Base-by-base conservation (phyloP, 2,329 filamentous ascomycete genomes). In the Colletotrichum chrysophilum region DNA sequence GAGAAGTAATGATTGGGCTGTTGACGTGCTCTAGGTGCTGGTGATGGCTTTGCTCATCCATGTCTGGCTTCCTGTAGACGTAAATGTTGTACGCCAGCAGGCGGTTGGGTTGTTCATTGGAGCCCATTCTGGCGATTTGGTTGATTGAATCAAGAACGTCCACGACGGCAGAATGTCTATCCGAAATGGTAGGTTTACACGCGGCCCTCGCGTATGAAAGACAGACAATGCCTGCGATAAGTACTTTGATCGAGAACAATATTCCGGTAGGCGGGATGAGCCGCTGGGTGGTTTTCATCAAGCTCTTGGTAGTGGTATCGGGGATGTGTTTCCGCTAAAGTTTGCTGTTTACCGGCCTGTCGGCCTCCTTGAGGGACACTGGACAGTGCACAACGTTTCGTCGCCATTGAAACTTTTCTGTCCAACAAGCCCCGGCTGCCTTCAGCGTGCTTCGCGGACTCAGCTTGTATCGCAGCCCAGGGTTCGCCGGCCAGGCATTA, bases 31-130 rank as follows among this genome's bases (percentile, higher is more conserved):
- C 69, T 0, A 67, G 5, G 48, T 71, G 69, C 2, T 67, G 14
- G 48, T 71, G 69, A 8, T 71, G 62, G 32, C 69, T 71, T 12
- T 67, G 62, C n/a, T 71, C 62, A 16, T 71, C 62, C 64, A 67
- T 66, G 7, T 18, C 69, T 67, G 62, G 32, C 28, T 71, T 71
- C 7, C 18, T 71, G 12, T 60, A 60, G 34, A 71, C 62, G 4
- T 71, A 71, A 0, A 71, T 71, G 62, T 26, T 67, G 48, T 71
- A 71, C 3, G 69, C 28, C 32, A 71, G 32, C 4, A 58, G 24
- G 9, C 69, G 69, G 10, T 26, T 56, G 1, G 61, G 3, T 8
- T 67, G 61, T 5, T 58, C 30, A 16, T 21, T n/a, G 13, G 61
- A 58, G 14, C 43, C 48, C 69, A 71, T 71, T 34, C 16, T 55